Percentiles rank a stretch among this genome's conserved stretches.
Evolutionary conservation across 345 rosid genomes (phyloP).

Genomic region (Sapria himalayana): DNA sequence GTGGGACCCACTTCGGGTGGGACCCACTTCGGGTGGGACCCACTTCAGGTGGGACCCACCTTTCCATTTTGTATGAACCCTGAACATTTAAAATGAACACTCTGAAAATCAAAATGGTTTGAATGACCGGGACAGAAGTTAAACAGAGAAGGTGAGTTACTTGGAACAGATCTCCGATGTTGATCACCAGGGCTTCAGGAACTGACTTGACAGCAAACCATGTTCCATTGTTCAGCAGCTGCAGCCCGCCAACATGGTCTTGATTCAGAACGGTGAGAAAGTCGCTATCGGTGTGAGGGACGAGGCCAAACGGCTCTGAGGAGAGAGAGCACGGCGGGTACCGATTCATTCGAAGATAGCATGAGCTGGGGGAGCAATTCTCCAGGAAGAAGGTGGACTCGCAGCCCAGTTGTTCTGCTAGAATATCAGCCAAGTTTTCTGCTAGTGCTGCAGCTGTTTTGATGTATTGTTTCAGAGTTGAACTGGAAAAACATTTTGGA

Average conservation of each 20-base stretch:
- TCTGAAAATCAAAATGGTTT: too few relatives aligned
- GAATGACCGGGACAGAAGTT: too few relatives aligned
- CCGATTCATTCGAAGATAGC: slow-evolving; percentile 68
- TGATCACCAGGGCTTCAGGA: slow-evolving; percentile 56
- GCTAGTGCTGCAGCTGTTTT: slow-evolving; percentile 41
- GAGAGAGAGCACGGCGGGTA: slow-evolving; percentile 67
- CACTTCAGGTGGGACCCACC: too few relatives aligned
- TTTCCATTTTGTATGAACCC: too few relatives aligned
- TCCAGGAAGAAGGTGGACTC: slow-evolving; percentile 34
- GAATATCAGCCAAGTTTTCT: slow-evolving; percentile 30
- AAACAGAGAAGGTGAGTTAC: too few relatives aligned
- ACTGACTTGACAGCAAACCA: slow-evolving; percentile 85
- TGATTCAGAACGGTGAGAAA: slow-evolving; percentile 79
- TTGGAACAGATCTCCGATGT: slow-evolving; percentile 89
- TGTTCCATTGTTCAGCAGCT: slow-evolving; percentile 49
- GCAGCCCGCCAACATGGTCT: slow-evolving; percentile 85
- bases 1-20: too few relatives aligned
- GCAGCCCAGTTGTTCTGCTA: slow-evolving; percentile 42
- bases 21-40: too few relatives aligned
- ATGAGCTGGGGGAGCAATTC: slow-evolving; percentile 48
- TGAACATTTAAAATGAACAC: too few relatives aligned
- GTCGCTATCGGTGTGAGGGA: slow-evolving; percentile 94
- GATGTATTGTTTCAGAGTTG: slow-evolving; percentile 46
- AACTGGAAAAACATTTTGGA: slow-evolving; percentile 16
- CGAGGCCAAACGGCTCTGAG: slow-evolving; percentile 34